Evolutionary conservation across 352 stramenopile species (phyloP), one percentile per base, ranked within the genome.

Genomic region (Peronospora belbahrii): DNA sequence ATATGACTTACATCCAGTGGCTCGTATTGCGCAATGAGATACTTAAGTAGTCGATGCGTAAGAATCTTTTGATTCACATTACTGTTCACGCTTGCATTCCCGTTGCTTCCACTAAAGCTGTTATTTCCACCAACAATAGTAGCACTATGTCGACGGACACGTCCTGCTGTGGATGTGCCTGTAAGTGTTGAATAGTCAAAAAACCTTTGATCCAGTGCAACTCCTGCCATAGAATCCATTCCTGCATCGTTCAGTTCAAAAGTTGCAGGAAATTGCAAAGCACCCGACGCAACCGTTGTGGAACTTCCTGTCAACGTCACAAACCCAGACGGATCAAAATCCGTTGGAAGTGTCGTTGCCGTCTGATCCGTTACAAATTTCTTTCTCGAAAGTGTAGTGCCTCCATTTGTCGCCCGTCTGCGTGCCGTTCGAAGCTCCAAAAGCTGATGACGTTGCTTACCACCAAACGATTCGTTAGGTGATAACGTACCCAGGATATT

Each of bases 21-120:
- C 30, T 87, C 75, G 37, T 86, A 88, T 52, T 86, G 75, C 1
- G 78, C 72, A 31, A 87, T 86, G 11, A 85, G 53, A 38, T 85
- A 90, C 50, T 85, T 80, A 33, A 88, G 59, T 10, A 88, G 48
- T 2, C 77, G 61, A 35, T 88, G 77, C 2, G 74, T 85, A 2
- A 31, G 13, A 7, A 42, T 18, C 19, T 42, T 42, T 4, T 17
- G 36, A 42, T 3, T 42, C 10, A 13, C 20, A 4, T 6, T 20
- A 10, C 5, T 20, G 14, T 6, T 24, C 17, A 7, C 35, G 3
- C 23, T 27, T 2, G 6, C n/a, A 7, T 9, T 22, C 7, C 15
- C 15, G 0, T 27, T 17, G 7, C 3, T 24, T 23, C 35, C 35
- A 30, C 3, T n/a, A 27, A 6, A 15, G 6, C 6, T 20, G 28